Percentiles rank a stretch among this genome's conserved stretches.
These are phyloP conservation scores for Aspergillus sp. DNA, from an alignment of 2,329 filamentous ascomycete genomes.

Conservation along the genomic window DNA sequence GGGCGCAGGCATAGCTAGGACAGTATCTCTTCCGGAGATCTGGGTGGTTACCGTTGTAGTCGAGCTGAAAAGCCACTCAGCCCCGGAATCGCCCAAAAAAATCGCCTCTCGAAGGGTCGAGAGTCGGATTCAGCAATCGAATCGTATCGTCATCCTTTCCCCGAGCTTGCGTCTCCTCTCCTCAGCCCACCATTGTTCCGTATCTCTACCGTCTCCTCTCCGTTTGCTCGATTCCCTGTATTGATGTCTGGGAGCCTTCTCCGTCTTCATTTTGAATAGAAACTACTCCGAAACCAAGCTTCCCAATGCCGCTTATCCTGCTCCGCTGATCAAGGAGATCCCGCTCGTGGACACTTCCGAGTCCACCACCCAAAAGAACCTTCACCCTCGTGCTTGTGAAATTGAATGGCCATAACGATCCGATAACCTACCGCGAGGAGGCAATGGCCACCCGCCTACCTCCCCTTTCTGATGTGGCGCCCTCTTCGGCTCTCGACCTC, in stretches of 20 bases:
- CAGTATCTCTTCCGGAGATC: background rate
- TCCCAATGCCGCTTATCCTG: constrained; percentile 11
- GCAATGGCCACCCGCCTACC: constrained; percentile 41
- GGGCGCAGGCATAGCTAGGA: background rate
- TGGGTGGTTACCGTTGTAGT: background rate
- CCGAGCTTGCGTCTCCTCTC: background rate
- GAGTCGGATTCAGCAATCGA: background rate
- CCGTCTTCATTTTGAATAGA: background rate
- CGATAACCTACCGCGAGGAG: constrained; percentile 32
- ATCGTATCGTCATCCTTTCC: constrained; percentile 12
- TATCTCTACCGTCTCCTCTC: constrained; percentile 11
- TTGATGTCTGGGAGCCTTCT: background rate
- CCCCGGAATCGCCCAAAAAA: constrained; percentile 1
- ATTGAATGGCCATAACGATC: constrained; percentile 35
- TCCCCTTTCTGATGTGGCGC: constrained; percentile 33
- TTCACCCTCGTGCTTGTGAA: constrained; percentile 10
- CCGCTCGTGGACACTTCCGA: constrained; percentile 11
- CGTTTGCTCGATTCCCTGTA: background rate
- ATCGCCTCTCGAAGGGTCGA: background rate
- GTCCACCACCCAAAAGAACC: constrained; percentile 6
- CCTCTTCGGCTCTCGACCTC: constrained; percentile 29
- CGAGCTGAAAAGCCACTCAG: constrained; percentile 1
- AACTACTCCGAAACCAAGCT: background rate
- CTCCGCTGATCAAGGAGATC: constrained; percentile 15
- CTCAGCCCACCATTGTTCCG: background rate